Percentiles rank a stretch among this genome's conserved stretches.
Conservation (phyloP, 129 eudicot genomes). For the Centaurea solstitialis region DNA sequence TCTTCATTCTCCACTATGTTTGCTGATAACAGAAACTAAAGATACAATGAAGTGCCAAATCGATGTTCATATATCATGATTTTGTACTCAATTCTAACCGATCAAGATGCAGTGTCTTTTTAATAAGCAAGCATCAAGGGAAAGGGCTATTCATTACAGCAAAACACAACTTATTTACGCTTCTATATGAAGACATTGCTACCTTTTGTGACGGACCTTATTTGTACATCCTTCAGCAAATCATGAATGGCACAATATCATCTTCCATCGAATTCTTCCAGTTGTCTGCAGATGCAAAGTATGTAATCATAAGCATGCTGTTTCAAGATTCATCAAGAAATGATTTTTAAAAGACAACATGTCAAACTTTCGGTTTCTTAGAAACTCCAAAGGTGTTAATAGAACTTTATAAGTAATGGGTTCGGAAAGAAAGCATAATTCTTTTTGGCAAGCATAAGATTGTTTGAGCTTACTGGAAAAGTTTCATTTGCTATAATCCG, state of each 20-base stretch:
- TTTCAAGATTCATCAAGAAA: slow-evolving; percentile 5
- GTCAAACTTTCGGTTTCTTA: too few relatives aligned
- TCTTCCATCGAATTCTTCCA: slow-evolving; percentile 16
- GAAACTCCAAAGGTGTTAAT: too few relatives aligned
- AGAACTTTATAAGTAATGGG: neutral
- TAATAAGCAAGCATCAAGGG: neutral
- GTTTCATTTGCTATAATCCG: neutral
- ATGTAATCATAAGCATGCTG: neutral
- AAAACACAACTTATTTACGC: slow-evolving; percentile 34
- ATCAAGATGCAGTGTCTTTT: neutral
- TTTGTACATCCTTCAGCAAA: slow-evolving; percentile 14
- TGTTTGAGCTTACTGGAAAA: neutral
- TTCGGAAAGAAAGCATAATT: neutral
- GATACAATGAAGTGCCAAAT: neutral
- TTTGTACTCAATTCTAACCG: neutral
- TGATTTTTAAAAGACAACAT: neutral
- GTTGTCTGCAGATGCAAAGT: slow-evolving; percentile 22
- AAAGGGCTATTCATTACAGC: neutral
- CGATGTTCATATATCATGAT: neutral
- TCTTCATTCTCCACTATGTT: neutral
- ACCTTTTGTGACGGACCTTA: slow-evolving; percentile 26
- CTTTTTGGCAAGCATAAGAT: neutral
- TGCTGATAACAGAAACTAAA: neutral
- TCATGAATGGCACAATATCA: slow-evolving; percentile 1
- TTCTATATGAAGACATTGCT: slow-evolving; percentile 19